Base-by-base conservation (phyloP, 257 asterid species). In the Solanum chiquidenum region DNA sequence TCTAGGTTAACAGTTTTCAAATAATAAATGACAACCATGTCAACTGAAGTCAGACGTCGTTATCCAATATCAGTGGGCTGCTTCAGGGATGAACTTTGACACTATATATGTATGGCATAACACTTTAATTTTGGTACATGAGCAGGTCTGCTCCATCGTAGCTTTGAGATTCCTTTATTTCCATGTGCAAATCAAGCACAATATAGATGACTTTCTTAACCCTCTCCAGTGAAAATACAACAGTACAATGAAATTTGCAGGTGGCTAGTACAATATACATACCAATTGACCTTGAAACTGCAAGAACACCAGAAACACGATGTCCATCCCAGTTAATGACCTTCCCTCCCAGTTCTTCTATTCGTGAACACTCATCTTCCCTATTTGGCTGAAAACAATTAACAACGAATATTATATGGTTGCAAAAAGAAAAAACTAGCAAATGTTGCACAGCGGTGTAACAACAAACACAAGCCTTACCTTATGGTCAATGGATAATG, bases 231-330 rank as follows among this genome's bases (percentile, higher is more conserved):
- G 4, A 80, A 80, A 80, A 80, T 85, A 85, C 38, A 85, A 29
- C 60, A 38, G 62, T 25, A 42, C 2, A 85, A 68, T 27, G 40
- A 49, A 33, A 49, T 66, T 29, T 82, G 44, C 44, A 3, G 27
- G 86, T n/a, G 11, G 86, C 40, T 31, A 29, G 69, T 31, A 33
- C 69, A 40, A 66, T 66, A 83, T 83, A 88, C 94, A 12, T 92
- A 94, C 98, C 98, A 37, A 95, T 95, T 88, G 98, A 93, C 87
- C 98, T 91, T 16, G 98, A 95, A 89, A 94, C 91, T 12, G 94
- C 98, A 4, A 95, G 94, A 49, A 94, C 94, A n/a, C 98, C 98
- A 20, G 94, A 94, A 73, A 95, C 98, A 8, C 98, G 98, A 87
- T 92, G 89, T 66, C 98, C 98, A 33, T 93, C 92, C 98, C 98